phyloP scores from a whole-genome alignment of 2,329 filamentous ascomycete species.

The Nemania serpens region DNA sequence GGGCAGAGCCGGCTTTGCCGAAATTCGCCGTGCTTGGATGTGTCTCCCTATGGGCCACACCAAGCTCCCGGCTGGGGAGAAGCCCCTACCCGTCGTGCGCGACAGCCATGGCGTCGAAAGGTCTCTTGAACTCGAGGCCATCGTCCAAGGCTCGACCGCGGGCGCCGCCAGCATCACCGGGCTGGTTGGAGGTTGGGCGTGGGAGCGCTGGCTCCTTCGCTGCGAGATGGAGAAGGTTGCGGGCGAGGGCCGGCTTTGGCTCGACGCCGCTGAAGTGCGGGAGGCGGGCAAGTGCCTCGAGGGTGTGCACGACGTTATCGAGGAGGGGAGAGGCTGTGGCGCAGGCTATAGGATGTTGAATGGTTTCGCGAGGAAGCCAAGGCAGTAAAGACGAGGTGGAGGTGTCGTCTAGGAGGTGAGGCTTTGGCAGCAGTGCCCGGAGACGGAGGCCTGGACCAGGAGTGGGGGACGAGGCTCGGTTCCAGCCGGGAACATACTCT shows the following conservation, averaged over 20 bases:
- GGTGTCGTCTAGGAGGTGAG: conserved; percentile 1
- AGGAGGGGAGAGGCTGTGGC: conserved; percentile 64
- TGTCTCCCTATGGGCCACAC: conserved; percentile 77
- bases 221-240: conserved; percentile 80
- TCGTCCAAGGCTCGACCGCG: conserved; percentile 69
- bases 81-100: conserved; percentile 41
- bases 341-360: conserved; percentile 65
- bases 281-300: conserved; percentile 65
- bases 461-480: background rate
- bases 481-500: background rate
- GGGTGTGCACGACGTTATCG: conserved; percentile 63
- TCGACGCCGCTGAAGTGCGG: conserved; percentile 57
- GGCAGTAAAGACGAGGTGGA: background rate
- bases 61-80: conserved; percentile 47
- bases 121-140: conserved; percentile 63
- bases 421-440: background rate
- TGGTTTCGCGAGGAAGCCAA: conserved; percentile 68
- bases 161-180: conserved; percentile 77
- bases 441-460: background rate
- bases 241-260: conserved; percentile 64
- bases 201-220: conserved; percentile 95
- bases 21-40: conserved; percentile 84
- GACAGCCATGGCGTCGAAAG: conserved; percentile 46
- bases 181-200: conserved; percentile 83
- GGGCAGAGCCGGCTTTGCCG: conserved; percentile 74